A percentile compares a stretch with the other conserved stretches of the same genome.
phyloP scores from a whole-genome alignment of 164 flowering plant genomes.

The Houttuynia cordata region DNA sequence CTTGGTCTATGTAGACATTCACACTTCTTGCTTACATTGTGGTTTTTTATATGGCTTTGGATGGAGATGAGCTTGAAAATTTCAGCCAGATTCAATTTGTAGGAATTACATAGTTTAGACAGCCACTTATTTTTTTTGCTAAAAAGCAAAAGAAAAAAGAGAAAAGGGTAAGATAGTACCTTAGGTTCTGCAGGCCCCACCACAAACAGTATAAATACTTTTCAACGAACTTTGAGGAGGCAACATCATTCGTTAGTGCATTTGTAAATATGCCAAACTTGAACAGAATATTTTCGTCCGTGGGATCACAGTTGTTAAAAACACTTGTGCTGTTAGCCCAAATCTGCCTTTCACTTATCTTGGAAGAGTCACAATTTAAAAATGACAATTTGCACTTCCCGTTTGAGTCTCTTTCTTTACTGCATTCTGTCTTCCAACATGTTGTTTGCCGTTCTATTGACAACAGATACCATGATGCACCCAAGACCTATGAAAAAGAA shows the following conservation, averaged over 20 bases:
- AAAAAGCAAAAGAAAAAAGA: background rate
- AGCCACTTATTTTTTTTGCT: background rate
- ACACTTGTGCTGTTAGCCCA: conserved; percentile 54
- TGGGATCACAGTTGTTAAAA: conserved; percentile 53
- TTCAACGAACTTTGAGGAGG: conserved; percentile 40
- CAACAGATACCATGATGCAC: conserved; percentile 85
- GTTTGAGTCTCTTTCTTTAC: conserved; percentile 22
- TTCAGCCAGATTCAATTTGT: no score
- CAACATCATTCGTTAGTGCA: conserved; percentile 52
- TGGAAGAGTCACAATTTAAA: conserved; percentile 40
- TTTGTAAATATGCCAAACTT: conserved; percentile 61
- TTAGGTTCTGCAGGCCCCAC: conserved; percentile 95
- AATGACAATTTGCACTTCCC: conserved; percentile 29
- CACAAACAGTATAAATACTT: conserved; percentile 85
- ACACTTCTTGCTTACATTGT: background rate
- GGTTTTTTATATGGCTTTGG: background rate
- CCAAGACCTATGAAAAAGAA: conserved; percentile 47
- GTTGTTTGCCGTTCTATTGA: conserved; percentile 64
- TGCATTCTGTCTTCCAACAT: conserved; percentile 76
- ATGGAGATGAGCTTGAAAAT: no score
- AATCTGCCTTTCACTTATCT: conserved; percentile 12
- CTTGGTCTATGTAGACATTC: background rate
- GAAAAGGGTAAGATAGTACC: conserved; percentile 27
- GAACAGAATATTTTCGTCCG: conserved; percentile 20
- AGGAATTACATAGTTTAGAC: no score